Conservation (phyloP, 2,329 filamentous ascomycete species). For the Cephalotrichum gorgonifer region DNA sequence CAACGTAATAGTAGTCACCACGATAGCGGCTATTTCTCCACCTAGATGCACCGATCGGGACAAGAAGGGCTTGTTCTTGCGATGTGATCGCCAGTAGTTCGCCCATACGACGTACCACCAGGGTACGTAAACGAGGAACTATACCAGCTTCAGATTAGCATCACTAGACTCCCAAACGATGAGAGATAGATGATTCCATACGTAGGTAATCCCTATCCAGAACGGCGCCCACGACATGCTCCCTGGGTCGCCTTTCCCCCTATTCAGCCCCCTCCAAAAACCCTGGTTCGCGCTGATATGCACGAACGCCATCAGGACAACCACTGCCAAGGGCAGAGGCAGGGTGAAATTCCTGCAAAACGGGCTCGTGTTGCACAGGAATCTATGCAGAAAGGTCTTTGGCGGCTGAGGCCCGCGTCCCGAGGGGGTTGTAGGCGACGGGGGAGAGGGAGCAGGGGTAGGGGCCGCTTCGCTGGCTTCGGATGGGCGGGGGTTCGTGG, state of each 20-base stretch:
- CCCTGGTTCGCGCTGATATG: not conserved
- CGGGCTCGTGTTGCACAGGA: not conserved
- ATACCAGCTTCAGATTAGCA: not conserved
- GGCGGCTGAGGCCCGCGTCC: not conserved
- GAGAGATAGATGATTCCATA: not conserved
- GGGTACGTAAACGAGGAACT: slow-evolving; percentile 1
- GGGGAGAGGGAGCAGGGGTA: not conserved
- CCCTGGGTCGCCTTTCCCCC: not conserved
- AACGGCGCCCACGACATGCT: slow-evolving; percentile 2
- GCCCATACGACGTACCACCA: slow-evolving; percentile 5
- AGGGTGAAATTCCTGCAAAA: not conserved
- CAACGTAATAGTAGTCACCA: not conserved
- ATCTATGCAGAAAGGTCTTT: not conserved
- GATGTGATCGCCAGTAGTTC: not conserved
- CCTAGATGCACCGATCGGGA: not conserved
- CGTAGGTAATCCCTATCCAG: slow-evolving; percentile 1
- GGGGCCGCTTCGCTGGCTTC: not conserved
- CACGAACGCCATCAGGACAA: slow-evolving; percentile 1
- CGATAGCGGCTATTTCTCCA: not conserved
- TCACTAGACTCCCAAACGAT: not conserved
- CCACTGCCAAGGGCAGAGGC: not conserved
- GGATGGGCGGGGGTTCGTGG: not conserved
- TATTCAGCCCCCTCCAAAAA: not conserved
- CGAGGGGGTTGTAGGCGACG: not conserved
- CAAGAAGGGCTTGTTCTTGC: not conserved